A percentile compares a stretch with the other conserved stretches of the same genome.
phyloP scores from a whole-genome alignment of 495 filamentous ascomycete species.

The Talaromyces adpressus region DNA sequence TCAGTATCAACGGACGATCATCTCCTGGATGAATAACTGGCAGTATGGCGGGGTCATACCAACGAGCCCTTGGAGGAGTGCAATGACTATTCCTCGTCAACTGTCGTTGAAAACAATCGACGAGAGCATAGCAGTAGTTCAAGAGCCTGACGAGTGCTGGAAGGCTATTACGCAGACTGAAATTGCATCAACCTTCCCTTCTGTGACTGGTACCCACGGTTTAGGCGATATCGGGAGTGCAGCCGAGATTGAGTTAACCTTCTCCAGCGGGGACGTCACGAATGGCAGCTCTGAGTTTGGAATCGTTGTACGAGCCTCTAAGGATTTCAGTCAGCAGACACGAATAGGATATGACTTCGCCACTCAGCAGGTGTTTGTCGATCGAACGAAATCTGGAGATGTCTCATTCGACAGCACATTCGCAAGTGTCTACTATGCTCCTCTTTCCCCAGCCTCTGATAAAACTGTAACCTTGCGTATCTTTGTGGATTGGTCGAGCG shows the following conservation, averaged over 20 bases:
- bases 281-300: constrained; percentile 15
- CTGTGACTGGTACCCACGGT: constrained; percentile 30
- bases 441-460: neutral
- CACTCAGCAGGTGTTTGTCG: constrained; percentile 22
- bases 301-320: constrained; percentile 16
- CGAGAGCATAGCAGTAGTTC: constrained; percentile 14
- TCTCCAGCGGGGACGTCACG: constrained; percentile 10
- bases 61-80: constrained; percentile 40
- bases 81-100: constrained; percentile 44
- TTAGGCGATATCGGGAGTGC: constrained; percentile 15
- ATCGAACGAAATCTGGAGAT: neutral
- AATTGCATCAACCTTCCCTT: constrained; percentile 18
- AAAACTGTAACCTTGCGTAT: neutral
- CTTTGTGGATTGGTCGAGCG: neutral
- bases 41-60: constrained; percentile 43
- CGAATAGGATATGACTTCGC: constrained; percentile 19
- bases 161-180: no score
- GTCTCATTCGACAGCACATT: neutral
- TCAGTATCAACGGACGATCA: constrained; percentile 26
- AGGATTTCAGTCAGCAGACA: constrained; percentile 32
- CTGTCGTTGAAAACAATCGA: constrained; percentile 22
- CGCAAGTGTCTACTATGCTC: neutral
- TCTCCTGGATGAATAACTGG: constrained; percentile 58
- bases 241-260: constrained; percentile 18
- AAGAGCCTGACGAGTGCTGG: neutral